A percentile compares a stretch with the other conserved stretches of the same genome.
Conservation (phyloP, 768 basidiomycete species). For the Lactarius quietus region DNA sequence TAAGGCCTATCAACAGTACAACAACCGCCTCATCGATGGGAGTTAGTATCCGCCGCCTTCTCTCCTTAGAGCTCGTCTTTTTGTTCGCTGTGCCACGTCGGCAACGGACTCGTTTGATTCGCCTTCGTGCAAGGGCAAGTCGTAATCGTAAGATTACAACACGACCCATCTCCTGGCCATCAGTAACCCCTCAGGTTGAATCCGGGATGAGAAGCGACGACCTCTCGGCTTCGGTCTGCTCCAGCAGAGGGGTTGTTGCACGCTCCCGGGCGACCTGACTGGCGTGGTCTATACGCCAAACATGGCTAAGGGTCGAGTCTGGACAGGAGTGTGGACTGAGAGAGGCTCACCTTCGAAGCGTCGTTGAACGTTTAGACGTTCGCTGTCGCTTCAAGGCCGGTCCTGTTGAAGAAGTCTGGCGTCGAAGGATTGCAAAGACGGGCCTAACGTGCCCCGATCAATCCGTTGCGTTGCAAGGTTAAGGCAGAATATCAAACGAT, state of each 20-base stretch:
- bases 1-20: slow-evolving; percentile 91
- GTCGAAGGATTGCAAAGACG: slow-evolving; percentile 15
- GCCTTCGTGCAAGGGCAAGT: slow-evolving; percentile 22
- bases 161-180: slow-evolving; percentile 18
- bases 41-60: slow-evolving; percentile 85
- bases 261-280: slow-evolving; percentile 2
- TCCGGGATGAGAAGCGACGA: slow-evolving; percentile 18
- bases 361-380: slow-evolving; percentile 23
- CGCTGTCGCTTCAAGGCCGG: slow-evolving; percentile 24
- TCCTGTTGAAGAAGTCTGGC: slow-evolving; percentile 26
- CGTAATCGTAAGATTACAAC: slow-evolving; percentile 8
- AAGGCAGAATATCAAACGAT: slow-evolving; percentile 22
- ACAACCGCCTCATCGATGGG: slow-evolving; percentile 99
- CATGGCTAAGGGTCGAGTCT: slow-evolving; percentile 20
- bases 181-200: slow-evolving; percentile 4
- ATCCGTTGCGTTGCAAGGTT: slow-evolving; percentile 19
- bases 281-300: slow-evolving; percentile 9
- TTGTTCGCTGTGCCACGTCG: slow-evolving; percentile 25
- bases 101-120: slow-evolving; percentile 24
- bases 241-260: slow-evolving; percentile 1
- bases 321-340: slow-evolving; percentile 21
- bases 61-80: slow-evolving; percentile 32
- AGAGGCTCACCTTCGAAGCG: slow-evolving; percentile 23
- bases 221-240: slow-evolving; percentile 20
- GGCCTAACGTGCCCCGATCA: slow-evolving; percentile 12